A percentile compares a stretch with the other conserved stretches of the same genome.
Evolutionary conservation across 441 rosid genomes (phyloP).

Genomic region (Isatis lusitanica): DNA sequence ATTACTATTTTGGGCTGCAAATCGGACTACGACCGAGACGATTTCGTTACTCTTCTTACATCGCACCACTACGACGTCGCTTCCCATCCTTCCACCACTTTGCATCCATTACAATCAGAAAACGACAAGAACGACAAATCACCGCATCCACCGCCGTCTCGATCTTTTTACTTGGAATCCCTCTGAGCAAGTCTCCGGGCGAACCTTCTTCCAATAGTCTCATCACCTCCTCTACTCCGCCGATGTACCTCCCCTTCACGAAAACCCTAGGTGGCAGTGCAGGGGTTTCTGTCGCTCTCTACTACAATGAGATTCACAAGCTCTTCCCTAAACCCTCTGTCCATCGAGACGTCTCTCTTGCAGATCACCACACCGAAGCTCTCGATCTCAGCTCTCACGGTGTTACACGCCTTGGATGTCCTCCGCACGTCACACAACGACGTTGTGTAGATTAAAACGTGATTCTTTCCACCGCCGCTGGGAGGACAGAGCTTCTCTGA

Average conservation of each 20-base stretch:
- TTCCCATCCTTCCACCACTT: conserved; percentile 50
- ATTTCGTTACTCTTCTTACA: conserved; percentile 79
- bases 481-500: conserved; percentile 55
- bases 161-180: conserved; percentile 46
- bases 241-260: conserved; percentile 75
- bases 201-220: conserved; percentile 64
- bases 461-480: conserved; percentile 54
- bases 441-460: conserved; percentile 69
- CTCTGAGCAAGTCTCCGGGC: conserved; percentile 53
- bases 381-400: conserved; percentile 58
- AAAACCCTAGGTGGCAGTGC: conserved; percentile 67
- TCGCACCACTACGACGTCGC: conserved; percentile 43
- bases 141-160: conserved; percentile 49
- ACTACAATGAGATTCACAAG: conserved; percentile 45
- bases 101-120: conserved; percentile 71
- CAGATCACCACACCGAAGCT: conserved; percentile 54
- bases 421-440: conserved; percentile 68
- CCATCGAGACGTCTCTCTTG: conserved; percentile 89
- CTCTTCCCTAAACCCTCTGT: conserved; percentile 76
- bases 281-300: background rate
- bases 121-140: conserved; percentile 72
- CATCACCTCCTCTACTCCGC: conserved; percentile 76
- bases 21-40: conserved; percentile 78
- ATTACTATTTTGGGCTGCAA: conserved; percentile 49
- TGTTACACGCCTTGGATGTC: conserved; percentile 81